Evolutionary conservation across 1,284 basidiomycete species (phyloP).

Genomic region (Trichosporon inkin): DNA sequence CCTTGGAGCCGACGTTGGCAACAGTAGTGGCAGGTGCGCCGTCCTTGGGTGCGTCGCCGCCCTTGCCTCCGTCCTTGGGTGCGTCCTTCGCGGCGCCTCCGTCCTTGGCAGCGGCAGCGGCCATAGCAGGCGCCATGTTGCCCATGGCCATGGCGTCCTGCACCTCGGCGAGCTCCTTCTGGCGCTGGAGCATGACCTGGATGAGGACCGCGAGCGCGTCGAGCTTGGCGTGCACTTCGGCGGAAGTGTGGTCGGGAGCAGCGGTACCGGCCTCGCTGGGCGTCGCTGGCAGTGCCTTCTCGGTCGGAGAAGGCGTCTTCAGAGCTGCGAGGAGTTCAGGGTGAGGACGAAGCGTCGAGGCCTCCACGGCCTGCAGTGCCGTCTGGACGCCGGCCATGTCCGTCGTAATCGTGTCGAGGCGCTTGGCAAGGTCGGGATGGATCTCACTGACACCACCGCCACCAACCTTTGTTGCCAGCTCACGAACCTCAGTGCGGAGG

Average conservation of each 20-base stretch:
- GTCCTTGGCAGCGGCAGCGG: not conserved
- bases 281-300: slow-evolving; percentile 10
- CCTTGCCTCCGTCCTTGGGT: not conserved
- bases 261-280: slow-evolving; percentile 10
- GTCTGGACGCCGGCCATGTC: slow-evolving; percentile 17
- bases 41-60: not conserved
- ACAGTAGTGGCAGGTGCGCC: not conserved
- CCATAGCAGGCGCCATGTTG: not conserved
- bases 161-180: slow-evolving; percentile 33
- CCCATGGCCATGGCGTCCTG: slow-evolving; percentile 11
- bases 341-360: not conserved
- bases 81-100: not conserved
- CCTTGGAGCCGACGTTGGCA: not conserved
- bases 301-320: slow-evolving; percentile 17
- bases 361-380: slow-evolving; percentile 1
- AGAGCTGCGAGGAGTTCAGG: not conserved
- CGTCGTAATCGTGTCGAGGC: slow-evolving; percentile 11
- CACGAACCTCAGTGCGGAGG: not conserved
- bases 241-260: slow-evolving; percentile 11
- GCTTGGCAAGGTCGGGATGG: slow-evolving; percentile 1
- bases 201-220: slow-evolving; percentile 40
- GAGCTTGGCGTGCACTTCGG: slow-evolving; percentile 38
- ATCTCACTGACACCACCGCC: not conserved
- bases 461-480: slow-evolving; percentile 14
- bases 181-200: slow-evolving; percentile 29